These are phyloP conservation scores for Fusarium metavorans DNA, from an alignment of 2,329 filamentous ascomycete genomes.

Conservation along the genomic window DNA sequence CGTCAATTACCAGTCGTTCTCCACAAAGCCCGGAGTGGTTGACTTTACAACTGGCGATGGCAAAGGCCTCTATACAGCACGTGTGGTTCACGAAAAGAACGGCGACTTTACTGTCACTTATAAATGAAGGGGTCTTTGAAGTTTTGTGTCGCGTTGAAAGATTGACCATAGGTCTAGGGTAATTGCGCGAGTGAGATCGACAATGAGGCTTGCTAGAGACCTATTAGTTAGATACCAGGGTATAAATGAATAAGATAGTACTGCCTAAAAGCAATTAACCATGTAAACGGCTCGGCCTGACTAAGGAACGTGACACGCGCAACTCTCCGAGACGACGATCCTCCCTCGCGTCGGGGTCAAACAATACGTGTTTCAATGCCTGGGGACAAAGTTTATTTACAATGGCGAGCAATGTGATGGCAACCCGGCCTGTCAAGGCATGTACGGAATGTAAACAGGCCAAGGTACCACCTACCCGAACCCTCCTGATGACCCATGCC, in stretches of 20 bases:
- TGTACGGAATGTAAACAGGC: slow-evolving; percentile 34
- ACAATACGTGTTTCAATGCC: background rate
- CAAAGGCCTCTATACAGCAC: background rate
- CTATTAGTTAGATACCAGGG: background rate
- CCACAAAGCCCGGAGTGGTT: background rate
- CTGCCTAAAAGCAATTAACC: background rate
- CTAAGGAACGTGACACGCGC: background rate
- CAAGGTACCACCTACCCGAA: slow-evolving; percentile 1
- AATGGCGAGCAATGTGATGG: background rate
- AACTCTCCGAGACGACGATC: background rate
- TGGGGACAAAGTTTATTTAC: background rate
- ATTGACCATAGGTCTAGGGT: background rate
- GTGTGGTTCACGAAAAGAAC: background rate
- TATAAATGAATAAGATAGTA: background rate
- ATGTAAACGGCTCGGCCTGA: background rate
- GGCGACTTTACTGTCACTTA: background rate
- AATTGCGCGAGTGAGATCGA: no score
- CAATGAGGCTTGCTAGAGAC: background rate
- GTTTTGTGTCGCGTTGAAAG: background rate
- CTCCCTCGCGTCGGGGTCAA: background rate
- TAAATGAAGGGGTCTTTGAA: background rate
- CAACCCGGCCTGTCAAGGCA: slow-evolving; percentile 17
- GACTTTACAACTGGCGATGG: background rate
- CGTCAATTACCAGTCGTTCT: background rate
- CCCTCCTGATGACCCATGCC: background rate